These are phyloP conservation scores for Dichotomocladium elegans DNA, from an alignment of 371 early-diverging fungal species.

Conservation along the genomic window DNA sequence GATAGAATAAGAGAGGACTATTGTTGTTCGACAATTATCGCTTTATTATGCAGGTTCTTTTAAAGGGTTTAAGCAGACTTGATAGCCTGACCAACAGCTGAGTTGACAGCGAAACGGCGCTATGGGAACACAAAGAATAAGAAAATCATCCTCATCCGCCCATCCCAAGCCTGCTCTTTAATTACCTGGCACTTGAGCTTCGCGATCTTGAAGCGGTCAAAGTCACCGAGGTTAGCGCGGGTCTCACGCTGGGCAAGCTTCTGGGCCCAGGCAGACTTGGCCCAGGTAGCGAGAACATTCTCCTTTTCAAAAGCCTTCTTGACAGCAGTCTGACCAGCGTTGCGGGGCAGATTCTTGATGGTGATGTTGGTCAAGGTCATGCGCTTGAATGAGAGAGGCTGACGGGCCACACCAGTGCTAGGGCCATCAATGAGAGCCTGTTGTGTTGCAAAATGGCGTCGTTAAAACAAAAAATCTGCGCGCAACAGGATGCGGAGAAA, in stretches of 20 bases:
- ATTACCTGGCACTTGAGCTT: conserved; percentile 77
- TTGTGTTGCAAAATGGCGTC: too few relatives aligned
- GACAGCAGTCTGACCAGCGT: conserved; percentile 71
- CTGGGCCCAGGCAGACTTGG: conserved; percentile 90
- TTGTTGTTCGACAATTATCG: too few relatives aligned
- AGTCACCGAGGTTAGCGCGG: conserved; percentile 84
- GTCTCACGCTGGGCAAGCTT: conserved; percentile 79
- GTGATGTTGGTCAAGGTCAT: conserved; percentile 85
- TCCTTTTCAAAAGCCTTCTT: conserved; percentile 82
- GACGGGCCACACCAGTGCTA: conserved; percentile 90
- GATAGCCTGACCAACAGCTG: conserved; percentile 38
- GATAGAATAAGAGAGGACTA: too few relatives aligned
- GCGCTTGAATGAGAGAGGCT: conserved; percentile 83
- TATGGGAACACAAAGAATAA: conserved; percentile 8
- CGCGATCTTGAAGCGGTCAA: conserved; percentile 95
- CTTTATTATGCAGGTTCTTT: too few relatives aligned
- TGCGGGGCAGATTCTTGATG: conserved; percentile 83
- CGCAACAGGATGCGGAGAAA: too few relatives aligned
- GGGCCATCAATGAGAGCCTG: conserved; percentile 96
- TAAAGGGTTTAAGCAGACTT: conserved; percentile 50
- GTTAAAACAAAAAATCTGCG: too few relatives aligned
- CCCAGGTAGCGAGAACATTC: conserved; percentile 76
- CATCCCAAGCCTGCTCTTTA: neutral
- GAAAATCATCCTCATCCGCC: neutral
- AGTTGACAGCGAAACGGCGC: conserved; percentile 40